Evolutionary conservation across 2,329 filamentous ascomycete species (phyloP), one percentile per base, ranked within the genome.

Genomic region (Fusarium metavorans): DNA sequence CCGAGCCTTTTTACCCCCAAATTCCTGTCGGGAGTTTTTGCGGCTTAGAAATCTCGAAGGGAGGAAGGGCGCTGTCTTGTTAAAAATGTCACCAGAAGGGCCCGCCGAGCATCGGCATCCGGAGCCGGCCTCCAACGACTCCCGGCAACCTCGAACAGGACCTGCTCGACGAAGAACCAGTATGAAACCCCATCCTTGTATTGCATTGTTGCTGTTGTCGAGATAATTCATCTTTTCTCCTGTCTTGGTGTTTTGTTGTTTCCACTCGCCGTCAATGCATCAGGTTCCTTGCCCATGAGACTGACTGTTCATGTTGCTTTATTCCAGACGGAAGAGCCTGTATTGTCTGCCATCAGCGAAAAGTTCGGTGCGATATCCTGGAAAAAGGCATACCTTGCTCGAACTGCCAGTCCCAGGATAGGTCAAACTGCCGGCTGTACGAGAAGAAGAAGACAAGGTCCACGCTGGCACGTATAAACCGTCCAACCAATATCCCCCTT

Each of bases 291-390:
- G 43, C 30, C 6, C 52, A 30, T 32, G 14, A 56, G 25, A 63
- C 54, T 37, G 9, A 59, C 62, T 43, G 41, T 62, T 61, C 27
- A 59, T 27, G 32, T 27, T 25, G 34, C 52, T 20, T 27, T n/a
- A 14, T 10, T 18, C 16, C 57, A 83, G 82, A 83, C 39, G 81
- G 81, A 52, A 79, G 80, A 70, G 87, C 87, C 39, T 88, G 87
- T 68, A 78, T 86, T 45, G 82, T 84, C 69, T 88, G 87, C 63
- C 87, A 88, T 77, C 84, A 84, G 59, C 84, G 86, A 66, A 88
- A 88, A 77, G 84, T 88, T 59, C 85, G 85, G 70, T 88, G 87
- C 71, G 87, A 88, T 78, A 84, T 87, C 52, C 82, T 86, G 64
- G 73, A 81, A 23, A 84, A 85, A 35, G 87, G 87, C 16, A 74